Conservation (phyloP, 202 grass and related monocot species). For the Dendrocalamus latiflorus region DNA sequence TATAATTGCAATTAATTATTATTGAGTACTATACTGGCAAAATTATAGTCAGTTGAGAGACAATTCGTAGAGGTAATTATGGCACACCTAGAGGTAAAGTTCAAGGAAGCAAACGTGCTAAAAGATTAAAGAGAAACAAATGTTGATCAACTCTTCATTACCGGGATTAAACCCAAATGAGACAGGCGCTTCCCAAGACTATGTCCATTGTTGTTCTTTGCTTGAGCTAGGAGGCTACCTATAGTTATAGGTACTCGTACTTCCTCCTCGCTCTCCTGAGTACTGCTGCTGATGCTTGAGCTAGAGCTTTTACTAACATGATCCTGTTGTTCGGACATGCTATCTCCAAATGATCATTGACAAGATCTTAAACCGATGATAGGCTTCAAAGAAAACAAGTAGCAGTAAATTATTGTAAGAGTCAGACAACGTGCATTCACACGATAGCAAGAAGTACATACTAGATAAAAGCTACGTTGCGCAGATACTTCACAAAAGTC, state of each 20-base stretch:
- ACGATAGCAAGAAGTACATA: not conserved
- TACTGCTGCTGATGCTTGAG: constrained; percentile 78
- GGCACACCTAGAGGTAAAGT: not conserved
- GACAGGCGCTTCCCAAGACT: constrained; percentile 79
- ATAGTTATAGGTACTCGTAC: constrained; percentile 53
- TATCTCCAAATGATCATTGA: constrained; percentile 41
- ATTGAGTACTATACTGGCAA: not conserved
- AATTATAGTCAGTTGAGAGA: not conserved
- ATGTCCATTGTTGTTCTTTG: constrained; percentile 49
- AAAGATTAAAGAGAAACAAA: not conserved
- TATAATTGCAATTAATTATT: not conserved
- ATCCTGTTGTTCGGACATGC: constrained; percentile 66
- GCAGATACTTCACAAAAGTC: too few relatives aligned
- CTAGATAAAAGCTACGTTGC: not conserved
- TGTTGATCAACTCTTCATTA: constrained; percentile 26
- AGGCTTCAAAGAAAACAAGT: constrained; percentile 12
- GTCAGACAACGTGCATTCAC: not conserved
- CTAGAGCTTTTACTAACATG: constrained; percentile 74
- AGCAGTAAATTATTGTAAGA: not conserved
- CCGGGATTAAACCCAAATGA: constrained; percentile 77
- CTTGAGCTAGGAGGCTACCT: constrained; percentile 87
- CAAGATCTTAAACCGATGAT: constrained; percentile 12
- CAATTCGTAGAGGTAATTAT: not conserved
- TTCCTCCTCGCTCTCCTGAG: constrained; percentile 81
- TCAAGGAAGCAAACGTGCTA: not conserved